Evolutionary conservation across 169 alveolate genomes (phyloP).

Genomic region (Eimeria brunetti): DNA sequence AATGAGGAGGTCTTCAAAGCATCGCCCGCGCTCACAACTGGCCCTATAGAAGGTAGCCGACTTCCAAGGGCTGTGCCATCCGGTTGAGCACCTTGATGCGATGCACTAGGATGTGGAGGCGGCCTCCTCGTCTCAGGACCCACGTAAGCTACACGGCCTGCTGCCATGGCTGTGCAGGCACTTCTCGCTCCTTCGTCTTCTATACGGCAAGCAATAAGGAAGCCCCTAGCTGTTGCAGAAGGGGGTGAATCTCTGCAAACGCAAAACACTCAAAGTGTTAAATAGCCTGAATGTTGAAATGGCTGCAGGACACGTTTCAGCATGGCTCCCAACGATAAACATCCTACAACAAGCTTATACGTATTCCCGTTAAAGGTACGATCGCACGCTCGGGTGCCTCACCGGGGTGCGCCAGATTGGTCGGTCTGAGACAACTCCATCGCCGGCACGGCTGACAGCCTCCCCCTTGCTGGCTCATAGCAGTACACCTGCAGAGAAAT

Average conservation of each 20-base stretch:
- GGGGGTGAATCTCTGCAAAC: conserved; percentile 9
- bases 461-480: conserved; percentile 38
- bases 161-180: conserved; percentile 61
- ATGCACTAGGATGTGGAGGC: neutral
- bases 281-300: neutral
- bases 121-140: conserved; percentile 3
- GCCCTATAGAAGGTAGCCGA: conserved; percentile 8
- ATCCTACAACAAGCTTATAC: neutral
- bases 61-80: conserved; percentile 11
- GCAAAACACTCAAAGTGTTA: neutral
- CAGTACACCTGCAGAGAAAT: conserved; percentile 2
- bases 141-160: conserved; percentile 36
- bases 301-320: neutral
- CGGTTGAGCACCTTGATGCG: conserved; percentile 13
- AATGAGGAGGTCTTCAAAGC: neutral
- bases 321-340: no score
- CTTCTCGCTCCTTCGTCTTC: conserved; percentile 57
- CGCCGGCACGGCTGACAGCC: conserved; percentile 10
- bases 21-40: conserved; percentile 6
- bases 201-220: conserved; percentile 42
- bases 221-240: neutral
- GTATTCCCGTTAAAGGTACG: neutral
- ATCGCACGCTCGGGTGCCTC: neutral
- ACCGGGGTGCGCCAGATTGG: conserved; percentile 23
- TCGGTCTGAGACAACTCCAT: neutral